These are phyloP conservation scores for Aureobasidium sp. DNA, from an alignment of 2,329 filamentous ascomycete species.

Conservation along the genomic window DNA sequence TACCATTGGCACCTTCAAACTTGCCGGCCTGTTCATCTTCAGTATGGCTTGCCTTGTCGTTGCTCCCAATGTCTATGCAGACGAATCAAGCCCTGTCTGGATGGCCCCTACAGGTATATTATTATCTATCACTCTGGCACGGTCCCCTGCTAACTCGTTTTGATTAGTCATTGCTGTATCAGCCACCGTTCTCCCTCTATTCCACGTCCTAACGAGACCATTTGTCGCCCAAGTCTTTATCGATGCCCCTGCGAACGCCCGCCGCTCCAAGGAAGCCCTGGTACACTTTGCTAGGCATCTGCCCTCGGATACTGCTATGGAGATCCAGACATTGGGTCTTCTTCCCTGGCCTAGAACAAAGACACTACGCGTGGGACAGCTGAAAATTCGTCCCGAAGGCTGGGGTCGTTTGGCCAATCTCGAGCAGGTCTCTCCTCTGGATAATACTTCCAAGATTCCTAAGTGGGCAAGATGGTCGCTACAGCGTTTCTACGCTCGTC, in stretches of 20 bases:
- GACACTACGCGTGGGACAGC: slow-evolving; percentile 28
- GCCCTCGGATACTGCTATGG: slow-evolving; percentile 44
- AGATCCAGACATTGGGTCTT: slow-evolving; percentile 46
- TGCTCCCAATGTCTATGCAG: slow-evolving; percentile 61
- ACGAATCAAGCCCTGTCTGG: slow-evolving; percentile 48
- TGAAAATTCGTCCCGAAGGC: slow-evolving; percentile 29
- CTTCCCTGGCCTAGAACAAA: slow-evolving; percentile 41
- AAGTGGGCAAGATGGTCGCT: slow-evolving; percentile 3
- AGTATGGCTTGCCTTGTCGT: slow-evolving; percentile 71
- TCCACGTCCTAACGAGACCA: slow-evolving; percentile 71
- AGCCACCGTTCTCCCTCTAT: slow-evolving; percentile 69
- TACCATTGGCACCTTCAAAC: slow-evolving; percentile 74
- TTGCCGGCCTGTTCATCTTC: slow-evolving; percentile 76
- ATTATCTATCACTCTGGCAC: neutral
- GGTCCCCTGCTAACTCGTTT: neutral
- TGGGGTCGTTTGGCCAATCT: slow-evolving; percentile 31
- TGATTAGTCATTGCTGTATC: slow-evolving; percentile 63
- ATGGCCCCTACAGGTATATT: slow-evolving; percentile 43
- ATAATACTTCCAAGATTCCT: slow-evolving; percentile 34
- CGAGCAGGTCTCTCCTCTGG: slow-evolving; percentile 30
- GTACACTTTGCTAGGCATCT: slow-evolving; percentile 57
- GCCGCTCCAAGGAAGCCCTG: slow-evolving; percentile 64
- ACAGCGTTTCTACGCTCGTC: slow-evolving; percentile 9
- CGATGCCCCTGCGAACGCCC: slow-evolving; percentile 70
- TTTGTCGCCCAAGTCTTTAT: slow-evolving; percentile 80